Evolutionary conservation across 345 rosid species (phyloP), one percentile per base, ranked within the genome.

Genomic region (Hevea brasiliensis): DNA sequence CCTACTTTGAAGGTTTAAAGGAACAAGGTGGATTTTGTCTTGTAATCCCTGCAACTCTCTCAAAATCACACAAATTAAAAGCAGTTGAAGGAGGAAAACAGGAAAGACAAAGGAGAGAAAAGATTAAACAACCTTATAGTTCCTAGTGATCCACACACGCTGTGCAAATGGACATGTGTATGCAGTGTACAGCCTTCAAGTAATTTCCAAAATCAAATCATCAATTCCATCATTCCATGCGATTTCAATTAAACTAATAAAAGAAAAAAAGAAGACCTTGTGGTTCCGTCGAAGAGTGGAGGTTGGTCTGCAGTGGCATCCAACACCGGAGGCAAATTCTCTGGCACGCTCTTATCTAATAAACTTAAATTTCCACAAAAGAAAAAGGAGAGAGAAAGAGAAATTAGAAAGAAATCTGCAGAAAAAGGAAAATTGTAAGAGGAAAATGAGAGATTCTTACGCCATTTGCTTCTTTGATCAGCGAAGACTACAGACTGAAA

Each of bases 61-160:
- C 37, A 4, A 32, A 32, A 32, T 32, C 37, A 32, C 37, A 32
- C 2, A 32, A 32, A n/a, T n/a, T 32, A 4, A 32, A 32, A 32
- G 37, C 4, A 32, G 37, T 32, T 32, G 37, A n/a, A n/a, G n/a
- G 37, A 44, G 13, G 45, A 14, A 23, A 2, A 8, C 35, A 8
- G 1, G 44, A 24, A 51, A 40, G 18, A 29, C 40, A 32, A 20
- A 50, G 29, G 5, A 20, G 6, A 7, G 37, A 32, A 23, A 27
- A 0, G 24, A 50, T 47, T 12, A 65, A n/a, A 37, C 29, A 29
- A 90, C 97, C 98, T 92, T 94, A 70, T 79, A 72, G 77, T 94
- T 90, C 74, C 99, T 86, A 71, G 97, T 88, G 89, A 94, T 94
- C 99, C 99, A 94, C 70, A 82, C 98, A 29, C 99, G 92, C 76